Base-by-base conservation (phyloP, 73 alveolate species). In the Paramecium pentaurelia region DNA sequence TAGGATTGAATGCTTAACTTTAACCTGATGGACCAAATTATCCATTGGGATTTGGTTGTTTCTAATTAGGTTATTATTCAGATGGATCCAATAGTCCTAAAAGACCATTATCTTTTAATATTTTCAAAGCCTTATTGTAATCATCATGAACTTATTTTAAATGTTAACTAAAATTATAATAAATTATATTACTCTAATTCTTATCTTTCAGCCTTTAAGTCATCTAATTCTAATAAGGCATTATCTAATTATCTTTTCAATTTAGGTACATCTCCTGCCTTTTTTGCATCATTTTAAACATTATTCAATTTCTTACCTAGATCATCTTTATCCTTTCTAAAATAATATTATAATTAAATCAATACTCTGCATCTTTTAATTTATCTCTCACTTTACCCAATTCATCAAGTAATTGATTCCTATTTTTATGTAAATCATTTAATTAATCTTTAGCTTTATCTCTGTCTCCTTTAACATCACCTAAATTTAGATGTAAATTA, bases 241-340 rank as follows among this genome's bases (percentile, higher is more conserved):
- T 47, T 12, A 16, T 80, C 73, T 25, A 80, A 42, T 49, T 80
- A 27, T n/a, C 91, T 80, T 42, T 14, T 47, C 20, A 80, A 27
- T 80, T 80, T 80, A 44, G 91, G 91, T 49, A 47, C 91, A 42
- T 80, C 91, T 0, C 58, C 32, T 80, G 64, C 91, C 54, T 80
- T 80, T 80, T 42, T 49, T 38, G 71, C 91, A 80, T 80, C 91
- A 32, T 80, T 40, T 32, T 25, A 34, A 4, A 45, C 44, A 49
- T n/a, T 42, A 27, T 49, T 49, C 10, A 44, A 8, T 27, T 80
- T 45, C 14, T 80, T 80, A 45, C 58, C 58, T 2, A 80, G 28
- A 49, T 80, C 91, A 47, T 80, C 91, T 32, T 80, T 80, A 25
- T 45, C 73, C n/a, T 73, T 73, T n/a, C 84, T 64, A 64, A 3